Evolutionary conservation across 768 basidiomycete genomes (phyloP).

Genomic region (Harrya chromipes): DNA sequence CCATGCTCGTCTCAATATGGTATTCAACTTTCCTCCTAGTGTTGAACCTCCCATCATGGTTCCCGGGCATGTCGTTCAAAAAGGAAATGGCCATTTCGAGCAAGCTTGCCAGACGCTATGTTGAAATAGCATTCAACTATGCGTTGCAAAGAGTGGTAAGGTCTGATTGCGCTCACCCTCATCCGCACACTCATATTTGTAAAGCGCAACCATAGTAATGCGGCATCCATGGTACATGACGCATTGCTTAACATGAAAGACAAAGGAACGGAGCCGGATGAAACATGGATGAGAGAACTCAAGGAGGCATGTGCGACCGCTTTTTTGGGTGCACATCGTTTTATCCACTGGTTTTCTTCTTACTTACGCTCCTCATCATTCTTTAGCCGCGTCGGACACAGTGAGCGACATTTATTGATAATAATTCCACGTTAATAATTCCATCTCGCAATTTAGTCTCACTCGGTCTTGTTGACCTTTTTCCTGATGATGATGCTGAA

Average conservation of each 20-base stretch:
- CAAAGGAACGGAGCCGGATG: background rate
- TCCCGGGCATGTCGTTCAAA: constrained; percentile 11
- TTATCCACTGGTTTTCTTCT: background rate
- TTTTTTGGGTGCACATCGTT: background rate
- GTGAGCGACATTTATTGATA: background rate
- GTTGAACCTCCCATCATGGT: constrained; percentile 13
- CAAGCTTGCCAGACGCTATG: background rate
- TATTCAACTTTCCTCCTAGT: background rate
- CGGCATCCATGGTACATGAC: background rate
- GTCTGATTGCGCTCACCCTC: background rate
- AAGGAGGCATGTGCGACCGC: constrained; percentile 1
- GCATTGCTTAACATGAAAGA: background rate
- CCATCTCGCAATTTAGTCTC: background rate
- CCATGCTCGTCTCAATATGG: background rate
- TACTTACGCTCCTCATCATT: too few relatives aligned
- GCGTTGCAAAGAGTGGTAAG: background rate
- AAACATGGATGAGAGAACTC: background rate
- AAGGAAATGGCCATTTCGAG: background rate
- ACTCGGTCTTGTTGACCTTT: constrained; percentile 2
- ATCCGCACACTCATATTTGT: background rate
- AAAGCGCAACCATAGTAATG: background rate
- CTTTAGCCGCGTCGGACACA: constrained; percentile 6
- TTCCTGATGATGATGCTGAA: constrained; percentile 12
- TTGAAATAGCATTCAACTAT: constrained; percentile 2
- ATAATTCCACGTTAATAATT: background rate